Conservation (phyloP, 257 asterid genomes). For the Hygrophila difformis region DNA sequence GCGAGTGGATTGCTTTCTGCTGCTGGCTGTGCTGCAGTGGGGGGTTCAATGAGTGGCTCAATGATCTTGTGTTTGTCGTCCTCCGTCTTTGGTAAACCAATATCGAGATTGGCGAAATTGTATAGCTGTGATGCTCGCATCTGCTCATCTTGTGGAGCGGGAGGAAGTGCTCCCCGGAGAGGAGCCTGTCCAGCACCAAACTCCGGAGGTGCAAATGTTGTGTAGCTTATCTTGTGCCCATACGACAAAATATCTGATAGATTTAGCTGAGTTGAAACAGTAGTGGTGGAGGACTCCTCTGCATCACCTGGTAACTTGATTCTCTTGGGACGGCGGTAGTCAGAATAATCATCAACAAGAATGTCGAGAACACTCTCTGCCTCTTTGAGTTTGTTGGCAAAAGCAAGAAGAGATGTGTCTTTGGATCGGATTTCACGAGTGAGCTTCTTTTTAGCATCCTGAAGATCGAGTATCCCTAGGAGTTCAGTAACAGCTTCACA, state of each 20-base stretch:
- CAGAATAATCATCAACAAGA: constrained; percentile 78
- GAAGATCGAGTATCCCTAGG: constrained; percentile 89
- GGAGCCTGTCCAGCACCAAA: constrained; percentile 83
- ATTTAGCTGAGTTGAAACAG: constrained; percentile 60
- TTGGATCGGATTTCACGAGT: constrained; percentile 50
- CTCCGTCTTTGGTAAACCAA: constrained; percentile 67
- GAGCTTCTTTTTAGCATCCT: constrained; percentile 70
- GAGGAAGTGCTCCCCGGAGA: constrained; percentile 85
- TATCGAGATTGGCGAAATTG: constrained; percentile 54
- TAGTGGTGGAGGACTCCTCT: constrained; percentile 49
- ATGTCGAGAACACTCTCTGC: constrained; percentile 69
- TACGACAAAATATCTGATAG: constrained; percentile 65
- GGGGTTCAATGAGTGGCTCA: constrained; percentile 52
- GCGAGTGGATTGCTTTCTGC: constrained; percentile 30
- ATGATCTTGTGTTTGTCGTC: constrained; percentile 47
- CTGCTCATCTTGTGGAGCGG: constrained; percentile 97
- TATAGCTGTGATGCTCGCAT: constrained; percentile 87
- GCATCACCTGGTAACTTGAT: constrained; percentile 32
- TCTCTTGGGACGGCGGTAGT: constrained; percentile 62
- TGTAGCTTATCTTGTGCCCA: constrained; percentile 84
- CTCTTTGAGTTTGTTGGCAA: constrained; percentile 71
- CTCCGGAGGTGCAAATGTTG: constrained; percentile 95
- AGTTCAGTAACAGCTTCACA: constrained; percentile 85
- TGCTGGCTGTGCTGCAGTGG: constrained; percentile 14
- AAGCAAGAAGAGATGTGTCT: constrained; percentile 59